phyloP scores from a whole-genome alignment of 1,284 basidiomycete genomes.

The Stygiomarasmius scandens region DNA sequence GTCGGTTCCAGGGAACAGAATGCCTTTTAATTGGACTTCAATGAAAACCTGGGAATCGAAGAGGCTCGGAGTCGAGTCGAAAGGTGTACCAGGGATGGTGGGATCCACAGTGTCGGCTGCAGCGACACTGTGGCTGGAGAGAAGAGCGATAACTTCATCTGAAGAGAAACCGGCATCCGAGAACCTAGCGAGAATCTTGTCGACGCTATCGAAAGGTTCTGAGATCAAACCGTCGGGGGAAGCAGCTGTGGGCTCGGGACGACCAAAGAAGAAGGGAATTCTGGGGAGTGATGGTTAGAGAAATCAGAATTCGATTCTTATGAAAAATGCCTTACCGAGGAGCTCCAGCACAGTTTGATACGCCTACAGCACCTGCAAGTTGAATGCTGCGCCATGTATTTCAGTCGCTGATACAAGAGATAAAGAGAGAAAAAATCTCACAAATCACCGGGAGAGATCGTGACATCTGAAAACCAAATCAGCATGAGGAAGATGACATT shows the following conservation, averaged over 20 bases:
- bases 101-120: slow-evolving; percentile 10
- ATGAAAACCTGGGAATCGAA: neutral
- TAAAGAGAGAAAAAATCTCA: slow-evolving; percentile 13
- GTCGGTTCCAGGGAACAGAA: neutral
- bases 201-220: slow-evolving; percentile 17
- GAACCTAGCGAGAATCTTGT: slow-evolving; percentile 6
- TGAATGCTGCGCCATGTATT: slow-evolving; percentile 23
- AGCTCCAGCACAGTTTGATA: slow-evolving; percentile 22
- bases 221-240: slow-evolving; percentile 17
- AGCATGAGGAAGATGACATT: slow-evolving; percentile 19
- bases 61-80: neutral
- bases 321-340: slow-evolving; percentile 9
- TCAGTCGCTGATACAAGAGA: too few relatives aligned
- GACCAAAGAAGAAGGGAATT: slow-evolving; percentile 18
- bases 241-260: slow-evolving; percentile 14
- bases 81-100: neutral
- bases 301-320: neutral
- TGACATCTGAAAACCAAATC: slow-evolving; percentile 13
- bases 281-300: too few relatives aligned
- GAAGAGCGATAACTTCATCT: slow-evolving; percentile 7
- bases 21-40: neutral
- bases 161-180: slow-evolving; percentile 9
- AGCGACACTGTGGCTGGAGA: slow-evolving; percentile 9
- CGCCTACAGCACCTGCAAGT: slow-evolving; percentile 21
- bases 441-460: slow-evolving; percentile 28